A percentile compares a stretch with the other conserved stretches of the same genome.
phyloP scores from a whole-genome alignment of 768 basidiomycete species.

The Russula compacta region DNA sequence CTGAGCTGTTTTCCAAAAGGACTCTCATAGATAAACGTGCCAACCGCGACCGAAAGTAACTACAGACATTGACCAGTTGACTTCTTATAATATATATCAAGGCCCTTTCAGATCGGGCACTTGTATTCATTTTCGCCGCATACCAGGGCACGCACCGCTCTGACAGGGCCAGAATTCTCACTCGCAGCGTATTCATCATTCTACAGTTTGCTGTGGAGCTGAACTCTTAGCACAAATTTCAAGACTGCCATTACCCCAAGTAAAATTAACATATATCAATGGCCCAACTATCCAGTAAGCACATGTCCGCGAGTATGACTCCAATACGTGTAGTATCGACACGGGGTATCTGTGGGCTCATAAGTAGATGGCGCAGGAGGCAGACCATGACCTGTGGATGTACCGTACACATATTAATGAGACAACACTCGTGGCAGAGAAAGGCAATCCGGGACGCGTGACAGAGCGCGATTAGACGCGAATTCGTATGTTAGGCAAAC shows the following conservation, averaged over 20 bases:
- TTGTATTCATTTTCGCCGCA: not conserved
- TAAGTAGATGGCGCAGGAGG: not conserved
- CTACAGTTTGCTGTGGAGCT: no score
- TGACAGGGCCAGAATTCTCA: no score
- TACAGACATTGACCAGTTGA: not conserved
- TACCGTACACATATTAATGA: not conserved
- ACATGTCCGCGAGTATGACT: not conserved
- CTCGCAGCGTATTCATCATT: not conserved
- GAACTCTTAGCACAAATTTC: not conserved
- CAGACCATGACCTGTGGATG: not conserved
- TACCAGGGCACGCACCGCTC: not conserved
- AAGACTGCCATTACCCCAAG: conserved; percentile 18
- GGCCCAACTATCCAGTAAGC: not conserved
- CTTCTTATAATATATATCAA: not conserved
- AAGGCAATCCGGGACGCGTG: not conserved
- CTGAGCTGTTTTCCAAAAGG: not conserved
- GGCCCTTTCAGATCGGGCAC: not conserved
- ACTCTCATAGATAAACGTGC: not conserved
- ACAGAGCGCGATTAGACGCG: not conserved
- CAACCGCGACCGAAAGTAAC: not conserved
- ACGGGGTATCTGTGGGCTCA: not conserved
- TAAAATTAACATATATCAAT: not conserved
- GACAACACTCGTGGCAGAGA: not conserved
- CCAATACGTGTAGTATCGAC: not conserved
- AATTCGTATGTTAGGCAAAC: not conserved